These are phyloP conservation scores for Sugiyamaella novakii DNA, from an alignment of 1,139 yeast genomes.

Conservation along the genomic window DNA sequence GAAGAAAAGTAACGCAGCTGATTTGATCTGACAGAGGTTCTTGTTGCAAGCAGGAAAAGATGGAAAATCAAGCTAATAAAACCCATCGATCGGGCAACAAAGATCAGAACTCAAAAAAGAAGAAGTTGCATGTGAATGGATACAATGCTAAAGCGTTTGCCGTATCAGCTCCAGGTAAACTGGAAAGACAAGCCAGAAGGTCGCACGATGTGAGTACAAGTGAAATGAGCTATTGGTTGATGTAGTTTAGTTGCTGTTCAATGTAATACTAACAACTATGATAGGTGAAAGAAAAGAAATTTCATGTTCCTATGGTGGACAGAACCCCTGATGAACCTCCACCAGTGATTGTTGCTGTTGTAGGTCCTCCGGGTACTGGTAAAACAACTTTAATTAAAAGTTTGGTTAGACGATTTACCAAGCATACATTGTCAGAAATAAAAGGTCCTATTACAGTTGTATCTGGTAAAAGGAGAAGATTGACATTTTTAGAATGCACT, in stretches of 20 bases:
- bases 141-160: slow-evolving; percentile 94
- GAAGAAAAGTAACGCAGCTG: too few species aligned
- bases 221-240: not conserved
- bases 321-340: slow-evolving; percentile 98
- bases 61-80: slow-evolving; percentile 45
- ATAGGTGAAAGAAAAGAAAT: slow-evolving; percentile 65
- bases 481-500: slow-evolving; percentile 90
- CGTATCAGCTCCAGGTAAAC: slow-evolving; percentile 86
- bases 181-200: slow-evolving; percentile 82
- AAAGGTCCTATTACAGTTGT: slow-evolving; percentile 99
- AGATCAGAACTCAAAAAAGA: slow-evolving; percentile 68
- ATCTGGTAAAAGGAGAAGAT: slow-evolving; percentile 88
- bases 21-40: too few species aligned
- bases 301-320: slow-evolving; percentile 97
- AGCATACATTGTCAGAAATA: slow-evolving; percentile 79
- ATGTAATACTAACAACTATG: slow-evolving; percentile 1
- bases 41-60: too few species aligned
- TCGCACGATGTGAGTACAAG: slow-evolving; percentile 62
- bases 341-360: slow-evolving; percentile 93
- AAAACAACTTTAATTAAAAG: slow-evolving; percentile 92
- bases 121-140: slow-evolving; percentile 88
- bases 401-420: slow-evolving; percentile 83
- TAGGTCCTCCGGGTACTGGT: slow-evolving; percentile 99
- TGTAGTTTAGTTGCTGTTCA: too few species aligned
- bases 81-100: slow-evolving; percentile 52